Evolutionary conservation across 169 alveolate species (phyloP), one percentile per base, ranked within the genome.

Genomic region (Plasmodium knowlesi): DNA sequence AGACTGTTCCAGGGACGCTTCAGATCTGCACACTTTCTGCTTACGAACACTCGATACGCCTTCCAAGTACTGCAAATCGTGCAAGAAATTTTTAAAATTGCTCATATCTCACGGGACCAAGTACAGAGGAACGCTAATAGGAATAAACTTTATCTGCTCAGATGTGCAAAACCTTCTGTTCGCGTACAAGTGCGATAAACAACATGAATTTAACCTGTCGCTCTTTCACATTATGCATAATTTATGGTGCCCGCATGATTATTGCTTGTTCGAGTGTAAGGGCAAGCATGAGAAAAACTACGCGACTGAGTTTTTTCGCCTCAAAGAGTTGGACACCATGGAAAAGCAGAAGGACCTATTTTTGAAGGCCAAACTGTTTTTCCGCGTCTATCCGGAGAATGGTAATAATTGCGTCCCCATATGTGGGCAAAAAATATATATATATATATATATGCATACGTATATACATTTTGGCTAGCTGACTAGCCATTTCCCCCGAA

Each of bases 181-280:
- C 78, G 54, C 83, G 43, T 84, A 84, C 78, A 84, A 57, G 37
- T 84, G 92, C 34, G 57, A 12, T 25, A 84, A 84, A 72, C 83
- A 84, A 22, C 92, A 84, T 37, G 19, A 71, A 22, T 84, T 84
- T 30, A 71, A 70, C 78, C 53, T 84, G 46, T 84, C 92, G 3
- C 46, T 84, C 28, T 84, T 84, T 72, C 92, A 84, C 61, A 72
- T 84, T 2, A 73, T 46, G 22, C 82, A 84, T 39, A 84, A 84
- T 84, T 71, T 84, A 25, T 84, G 92, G 92, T 84, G 92, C 61
- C 92, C 92, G 5, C 83, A 84, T 28, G 92, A 84, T 72, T 70
- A 57, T 22, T 84, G 92, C 41, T 34, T 84, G 54, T 84, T 84
- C 76, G 78, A 84, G 32, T 84, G 92, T 72, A 71, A 46, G 76